A percentile compares a stretch with the other conserved stretches of the same genome.
Conservation (phyloP, 176 grass and related monocot species). For the Dendrocalamus sinicus region DNA sequence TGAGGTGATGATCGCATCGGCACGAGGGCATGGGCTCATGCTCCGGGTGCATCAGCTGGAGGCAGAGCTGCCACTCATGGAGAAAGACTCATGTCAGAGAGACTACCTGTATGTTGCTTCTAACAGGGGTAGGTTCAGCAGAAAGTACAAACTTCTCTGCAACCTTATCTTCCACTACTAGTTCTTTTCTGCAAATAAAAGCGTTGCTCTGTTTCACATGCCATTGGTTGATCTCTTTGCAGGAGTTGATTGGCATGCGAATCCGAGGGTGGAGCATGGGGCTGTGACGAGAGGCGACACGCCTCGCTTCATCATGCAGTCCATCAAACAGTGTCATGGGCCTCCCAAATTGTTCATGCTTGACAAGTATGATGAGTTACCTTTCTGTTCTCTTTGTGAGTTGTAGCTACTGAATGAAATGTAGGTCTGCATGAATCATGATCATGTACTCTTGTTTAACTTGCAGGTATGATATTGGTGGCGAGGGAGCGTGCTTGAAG, state of each 20-base stretch:
- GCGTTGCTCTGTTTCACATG: constrained; percentile 7
- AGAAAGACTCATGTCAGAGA: constrained; percentile 53
- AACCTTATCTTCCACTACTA: neutral
- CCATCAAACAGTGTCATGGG: constrained; percentile 73
- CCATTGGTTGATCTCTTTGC: constrained; percentile 27
- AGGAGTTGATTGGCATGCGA: constrained; percentile 76
- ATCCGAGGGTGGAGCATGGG: constrained; percentile 57
- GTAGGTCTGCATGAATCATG: constrained; percentile 30
- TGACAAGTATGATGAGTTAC: constrained; percentile 70
- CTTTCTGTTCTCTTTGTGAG: neutral
- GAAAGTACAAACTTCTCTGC: constrained; percentile 2
- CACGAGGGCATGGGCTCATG: constrained; percentile 66
- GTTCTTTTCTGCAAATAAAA: neutral
- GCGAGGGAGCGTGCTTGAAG: constrained; percentile 86
- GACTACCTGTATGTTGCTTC: constrained; percentile 59
- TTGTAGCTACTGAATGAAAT: constrained; percentile 19
- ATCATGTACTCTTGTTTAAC: constrained; percentile 20
- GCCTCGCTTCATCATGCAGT: constrained; percentile 80
- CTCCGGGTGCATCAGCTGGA: constrained; percentile 83
- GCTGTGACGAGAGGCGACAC: constrained; percentile 67
- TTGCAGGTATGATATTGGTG: constrained; percentile 79
- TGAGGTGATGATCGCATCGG: constrained; percentile 66
- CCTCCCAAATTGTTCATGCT: constrained; percentile 91
- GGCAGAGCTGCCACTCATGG: constrained; percentile 62
- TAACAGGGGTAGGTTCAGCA: constrained; percentile 56